A percentile compares a stretch with the other conserved stretches of the same genome.
Evolutionary conservation across 768 basidiomycete genomes (phyloP).

Genomic region (Stropharia rugosoannulata): DNA sequence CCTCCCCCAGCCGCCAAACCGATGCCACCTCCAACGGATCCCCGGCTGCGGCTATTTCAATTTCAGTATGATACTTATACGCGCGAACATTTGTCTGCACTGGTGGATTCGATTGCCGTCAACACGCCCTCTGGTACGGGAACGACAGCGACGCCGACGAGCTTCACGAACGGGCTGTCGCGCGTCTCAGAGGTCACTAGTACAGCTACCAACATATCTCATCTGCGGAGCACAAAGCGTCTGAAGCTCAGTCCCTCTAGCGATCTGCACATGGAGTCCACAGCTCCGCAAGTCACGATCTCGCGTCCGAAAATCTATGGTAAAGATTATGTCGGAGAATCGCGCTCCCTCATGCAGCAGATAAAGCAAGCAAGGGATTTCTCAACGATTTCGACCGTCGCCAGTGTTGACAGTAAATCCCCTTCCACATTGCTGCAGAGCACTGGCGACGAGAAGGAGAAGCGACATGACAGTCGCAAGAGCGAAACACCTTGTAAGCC

Average conservation of each 20-base stretch:
- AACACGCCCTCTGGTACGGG: conserved; percentile 65
- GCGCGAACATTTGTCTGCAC: conserved; percentile 87
- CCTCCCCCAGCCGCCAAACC: conserved; percentile 24
- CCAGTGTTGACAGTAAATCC: conserved; percentile 36
- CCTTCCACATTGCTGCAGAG: conserved; percentile 18
- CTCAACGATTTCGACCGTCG: conserved; percentile 69
- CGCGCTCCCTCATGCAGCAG: conserved; percentile 73
- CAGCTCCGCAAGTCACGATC: conserved; percentile 43
- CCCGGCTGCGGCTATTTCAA: conserved; percentile 84
- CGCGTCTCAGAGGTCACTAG: conserved; percentile 45
- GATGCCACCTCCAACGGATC: conserved; percentile 53
- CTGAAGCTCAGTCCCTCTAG: conserved; percentile 72
- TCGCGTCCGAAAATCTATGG: conserved; percentile 46
- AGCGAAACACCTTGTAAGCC: conserved; percentile 6
- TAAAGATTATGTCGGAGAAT: conserved; percentile 78
- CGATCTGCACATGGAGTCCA: conserved; percentile 56
- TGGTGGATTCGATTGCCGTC: conserved; percentile 93
- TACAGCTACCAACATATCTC: conserved; percentile 40
- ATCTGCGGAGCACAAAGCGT: conserved; percentile 75
- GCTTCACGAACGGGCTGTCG: conserved; percentile 42
- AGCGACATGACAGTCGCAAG: conserved; percentile 1
- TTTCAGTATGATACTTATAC: conserved; percentile 97
- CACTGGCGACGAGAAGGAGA: conserved; percentile 6
- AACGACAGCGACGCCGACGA: conserved; percentile 46
- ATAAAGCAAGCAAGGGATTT: conserved; percentile 78